phyloP scores from a whole-genome alignment of 495 filamentous ascomycete genomes.

The Pseudoneurospora amorphoporcata region DNA sequence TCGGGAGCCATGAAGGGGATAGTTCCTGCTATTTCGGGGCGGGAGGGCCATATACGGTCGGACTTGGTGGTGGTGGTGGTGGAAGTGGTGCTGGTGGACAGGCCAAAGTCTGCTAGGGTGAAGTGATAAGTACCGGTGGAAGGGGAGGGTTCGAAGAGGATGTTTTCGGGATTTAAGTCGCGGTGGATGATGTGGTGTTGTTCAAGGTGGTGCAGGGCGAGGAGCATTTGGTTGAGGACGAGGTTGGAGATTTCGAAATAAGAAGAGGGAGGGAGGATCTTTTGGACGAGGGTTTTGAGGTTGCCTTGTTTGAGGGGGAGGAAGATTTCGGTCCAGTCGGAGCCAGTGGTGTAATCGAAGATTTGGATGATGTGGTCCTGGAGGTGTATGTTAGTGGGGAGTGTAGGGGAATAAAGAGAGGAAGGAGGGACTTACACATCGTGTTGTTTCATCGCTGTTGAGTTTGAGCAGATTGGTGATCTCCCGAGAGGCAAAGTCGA shows the following conservation, averaged over 20 bases:
- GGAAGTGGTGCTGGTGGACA: conserved; percentile 15
- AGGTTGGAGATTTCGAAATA: conserved; percentile 3
- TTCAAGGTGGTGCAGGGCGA: conserved; percentile 21
- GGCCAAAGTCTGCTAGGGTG: conserved; percentile 27
- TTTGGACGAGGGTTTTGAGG: conserved; percentile 13
- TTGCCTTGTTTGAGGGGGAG: conserved; percentile 24
- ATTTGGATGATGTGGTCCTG: conserved; percentile 25
- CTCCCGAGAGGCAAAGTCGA: conserved; percentile 21
- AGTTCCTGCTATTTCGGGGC: conserved; percentile 12
- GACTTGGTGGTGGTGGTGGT: conserved; percentile 3
- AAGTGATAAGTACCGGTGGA: conserved; percentile 13
- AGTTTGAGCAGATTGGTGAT: conserved; percentile 18
- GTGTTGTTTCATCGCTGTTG: conserved; percentile 12
- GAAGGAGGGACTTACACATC: conserved; percentile 13
- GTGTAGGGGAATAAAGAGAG: neutral
- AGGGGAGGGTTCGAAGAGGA: conserved; percentile 32
- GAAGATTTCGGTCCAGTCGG: conserved; percentile 23
- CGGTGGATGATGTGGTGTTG: conserved; percentile 58
- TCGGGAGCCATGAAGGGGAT: conserved; percentile 26
- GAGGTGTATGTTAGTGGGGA: neutral
- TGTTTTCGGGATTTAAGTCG: conserved; percentile 75
- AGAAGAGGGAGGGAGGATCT: neutral
- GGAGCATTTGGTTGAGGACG: conserved; percentile 25
- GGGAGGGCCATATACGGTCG: neutral
- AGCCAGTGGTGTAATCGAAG: conserved; percentile 9